phyloP scores from a whole-genome alignment of 495 filamentous ascomycete species.

The Xylaria longipes region DNA sequence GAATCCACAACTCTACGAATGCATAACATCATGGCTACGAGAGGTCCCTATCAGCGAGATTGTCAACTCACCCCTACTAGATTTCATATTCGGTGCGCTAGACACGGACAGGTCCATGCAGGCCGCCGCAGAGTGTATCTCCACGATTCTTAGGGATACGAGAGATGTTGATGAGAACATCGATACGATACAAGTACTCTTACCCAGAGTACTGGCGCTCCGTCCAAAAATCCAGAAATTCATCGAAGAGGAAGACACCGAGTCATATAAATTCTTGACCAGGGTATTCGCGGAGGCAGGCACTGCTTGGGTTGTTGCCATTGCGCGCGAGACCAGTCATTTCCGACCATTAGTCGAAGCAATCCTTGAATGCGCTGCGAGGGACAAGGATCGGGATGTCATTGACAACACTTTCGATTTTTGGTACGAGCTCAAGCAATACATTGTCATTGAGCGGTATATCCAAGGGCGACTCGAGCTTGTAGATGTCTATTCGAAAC shows the following conservation, averaged over 20 bases:
- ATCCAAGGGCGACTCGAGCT: conserved; percentile 77
- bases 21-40: conserved; percentile 93
- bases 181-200: conserved; percentile 79
- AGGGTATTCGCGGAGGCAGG: conserved; percentile 92
- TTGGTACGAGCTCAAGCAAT: conserved; percentile 99
- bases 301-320: conserved; percentile 89
- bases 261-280: conserved; percentile 86
- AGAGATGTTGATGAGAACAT: conserved; percentile 89
- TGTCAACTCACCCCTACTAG: conserved; percentile 83
- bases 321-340: conserved; percentile 79
- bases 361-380: conserved; percentile 85
- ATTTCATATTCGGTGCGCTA: conserved; percentile 78
- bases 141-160: conserved; percentile 89
- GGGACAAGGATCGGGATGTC: conserved; percentile 86
- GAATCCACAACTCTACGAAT: conserved; percentile 90
- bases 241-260: conserved; percentile 83
- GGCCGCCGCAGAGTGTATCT: conserved; percentile 90
- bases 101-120: conserved; percentile 79
- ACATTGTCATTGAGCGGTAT: conserved; percentile 87
- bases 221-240: conserved; percentile 76
- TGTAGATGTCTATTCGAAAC: conserved; percentile 78
- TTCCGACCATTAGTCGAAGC: conserved; percentile 90
- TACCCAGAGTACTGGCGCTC: conserved; percentile 80
- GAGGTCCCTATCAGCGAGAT: conserved; percentile 86
- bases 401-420: conserved; percentile 92